Evolutionary conservation across 2,329 filamentous ascomycete genomes (phyloP).

Genomic region (Botrytis cinerea): DNA sequence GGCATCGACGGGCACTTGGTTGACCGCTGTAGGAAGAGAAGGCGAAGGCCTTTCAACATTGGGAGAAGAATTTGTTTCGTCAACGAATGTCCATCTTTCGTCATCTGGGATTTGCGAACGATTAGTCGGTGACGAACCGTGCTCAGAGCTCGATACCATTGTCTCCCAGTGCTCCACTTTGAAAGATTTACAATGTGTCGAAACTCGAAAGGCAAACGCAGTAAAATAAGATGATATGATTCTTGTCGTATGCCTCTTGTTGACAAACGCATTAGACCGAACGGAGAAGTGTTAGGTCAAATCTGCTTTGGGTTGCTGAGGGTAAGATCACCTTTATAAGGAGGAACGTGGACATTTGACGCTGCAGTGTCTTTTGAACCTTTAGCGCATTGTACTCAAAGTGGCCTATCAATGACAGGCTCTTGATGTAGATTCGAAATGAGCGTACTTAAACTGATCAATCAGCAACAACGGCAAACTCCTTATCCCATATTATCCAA

Average conservation of each 20-base stretch:
- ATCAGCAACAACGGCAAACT: neutral
- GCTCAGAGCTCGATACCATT: neutral
- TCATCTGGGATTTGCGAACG: neutral
- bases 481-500: neutral
- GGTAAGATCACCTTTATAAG: neutral
- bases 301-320: neutral
- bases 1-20: neutral
- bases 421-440: neutral
- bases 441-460: neutral
- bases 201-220: neutral
- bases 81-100: neutral
- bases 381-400: neutral
- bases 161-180: neutral
- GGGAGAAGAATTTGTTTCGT: neutral
- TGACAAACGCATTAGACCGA: neutral
- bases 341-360: neutral
- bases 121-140: neutral
- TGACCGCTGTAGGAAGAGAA: neutral
- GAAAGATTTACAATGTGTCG: neutral
- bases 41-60: neutral
- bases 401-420: neutral
- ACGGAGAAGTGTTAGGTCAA: neutral
- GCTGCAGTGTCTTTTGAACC: neutral
- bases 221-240: neutral
- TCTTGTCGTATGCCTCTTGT: neutral